A percentile compares a stretch with the other conserved stretches of the same genome.
Conservation (phyloP, 2,329 filamentous ascomycete genomes). For the Fusarium dimerum region DNA sequence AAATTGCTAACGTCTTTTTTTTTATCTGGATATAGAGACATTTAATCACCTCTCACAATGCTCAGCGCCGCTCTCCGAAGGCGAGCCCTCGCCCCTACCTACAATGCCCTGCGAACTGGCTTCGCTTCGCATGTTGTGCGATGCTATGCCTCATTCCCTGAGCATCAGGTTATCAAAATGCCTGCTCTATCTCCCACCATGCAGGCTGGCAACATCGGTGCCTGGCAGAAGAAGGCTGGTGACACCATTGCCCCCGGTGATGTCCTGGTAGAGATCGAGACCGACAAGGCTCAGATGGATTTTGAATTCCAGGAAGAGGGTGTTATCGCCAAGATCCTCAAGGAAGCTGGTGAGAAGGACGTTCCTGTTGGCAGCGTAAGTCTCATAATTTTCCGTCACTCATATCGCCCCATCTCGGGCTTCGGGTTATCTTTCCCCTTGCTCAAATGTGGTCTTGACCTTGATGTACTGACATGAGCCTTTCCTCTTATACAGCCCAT, state of each 20-base stretch:
- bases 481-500: constrained; percentile 68
- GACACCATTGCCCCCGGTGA: constrained; percentile 87
- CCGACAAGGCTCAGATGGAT: constrained; percentile 99
- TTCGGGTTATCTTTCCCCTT: constrained; percentile 18
- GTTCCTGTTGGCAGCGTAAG: constrained; percentile 91
- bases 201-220: constrained; percentile 93
- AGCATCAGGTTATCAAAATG: constrained; percentile 96
- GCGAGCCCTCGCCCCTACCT: constrained; percentile 56
- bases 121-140: constrained; percentile 58
- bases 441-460: not conserved
- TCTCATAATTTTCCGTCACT: constrained; percentile 30
- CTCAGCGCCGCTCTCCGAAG: constrained; percentile 65
- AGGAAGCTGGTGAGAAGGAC: constrained; percentile 92
- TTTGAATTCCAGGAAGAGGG: constrained; percentile 99
- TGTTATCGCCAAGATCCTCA: constrained; percentile 90
- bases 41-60: constrained; percentile 46
- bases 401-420: constrained; percentile 11
- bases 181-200: constrained; percentile 97
- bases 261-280: constrained; percentile 97
- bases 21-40: constrained; percentile 26
- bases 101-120: constrained; percentile 52
- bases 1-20: constrained; percentile 13
- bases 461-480: constrained; percentile 11
- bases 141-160: constrained; percentile 82
- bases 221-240: constrained; percentile 97